These are phyloP conservation scores for Fusarium anthophilum DNA, from an alignment of 2,329 filamentous ascomycete species.

Conservation along the genomic window DNA sequence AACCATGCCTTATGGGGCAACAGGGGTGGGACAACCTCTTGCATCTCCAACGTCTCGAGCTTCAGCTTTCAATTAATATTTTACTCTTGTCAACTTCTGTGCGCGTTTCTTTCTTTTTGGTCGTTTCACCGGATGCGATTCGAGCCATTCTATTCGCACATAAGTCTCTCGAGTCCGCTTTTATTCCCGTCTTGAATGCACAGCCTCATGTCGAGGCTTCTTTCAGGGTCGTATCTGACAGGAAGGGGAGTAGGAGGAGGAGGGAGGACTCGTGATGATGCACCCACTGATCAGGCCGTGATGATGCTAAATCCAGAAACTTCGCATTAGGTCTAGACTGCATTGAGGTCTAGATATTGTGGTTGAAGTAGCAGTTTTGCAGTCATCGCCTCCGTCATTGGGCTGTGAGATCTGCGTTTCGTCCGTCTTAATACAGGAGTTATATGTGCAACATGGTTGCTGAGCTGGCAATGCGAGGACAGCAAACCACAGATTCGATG, in stretches of 20 bases:
- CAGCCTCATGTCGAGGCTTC: constrained; percentile 22
- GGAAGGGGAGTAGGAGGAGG: neutral
- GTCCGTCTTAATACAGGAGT: constrained; percentile 28
- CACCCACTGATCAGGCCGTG: neutral
- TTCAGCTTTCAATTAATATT: constrained; percentile 14
- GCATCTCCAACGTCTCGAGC: constrained; percentile 28
- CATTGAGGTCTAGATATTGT: neutral
- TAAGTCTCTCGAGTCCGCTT: constrained; percentile 4
- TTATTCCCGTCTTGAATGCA: constrained; percentile 18
- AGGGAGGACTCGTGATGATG: constrained; percentile 14
- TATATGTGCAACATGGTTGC: constrained; percentile 28
- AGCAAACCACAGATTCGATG: neutral
- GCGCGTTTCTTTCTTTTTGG: constrained; percentile 24
- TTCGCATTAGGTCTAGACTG: neutral
- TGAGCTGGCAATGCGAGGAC: constrained; percentile 33
- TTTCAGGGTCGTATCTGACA: constrained; percentile 8
- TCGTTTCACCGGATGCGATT: constrained; percentile 11
- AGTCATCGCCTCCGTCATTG: constrained; percentile 18
- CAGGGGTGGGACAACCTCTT: neutral
- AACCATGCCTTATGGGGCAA: constrained; percentile 8
- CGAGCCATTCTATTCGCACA: neutral
- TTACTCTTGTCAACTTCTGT: constrained; percentile 8
- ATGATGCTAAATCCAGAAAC: constrained; percentile 1
- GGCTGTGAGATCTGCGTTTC: constrained; percentile 3
- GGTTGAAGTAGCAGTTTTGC: neutral